Percentiles rank a stretch among this genome's conserved stretches.
phyloP scores from a whole-genome alignment of 2,329 filamentous ascomycete genomes.

The Penicillium palitans region DNA sequence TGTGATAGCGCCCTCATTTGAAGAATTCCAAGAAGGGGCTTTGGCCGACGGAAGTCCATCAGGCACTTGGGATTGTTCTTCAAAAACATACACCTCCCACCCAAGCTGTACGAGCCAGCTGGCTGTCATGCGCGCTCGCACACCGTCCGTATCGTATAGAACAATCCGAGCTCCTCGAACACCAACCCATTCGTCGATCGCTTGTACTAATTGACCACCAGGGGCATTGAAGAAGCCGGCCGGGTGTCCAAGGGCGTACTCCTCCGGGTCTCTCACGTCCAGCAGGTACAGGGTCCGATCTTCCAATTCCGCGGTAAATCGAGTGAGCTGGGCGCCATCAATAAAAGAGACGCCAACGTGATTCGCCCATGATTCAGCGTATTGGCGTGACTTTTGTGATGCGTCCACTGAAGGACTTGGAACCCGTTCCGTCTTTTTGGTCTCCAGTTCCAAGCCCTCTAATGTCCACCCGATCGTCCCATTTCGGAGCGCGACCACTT shows the following conservation, averaged over 20 bases:
- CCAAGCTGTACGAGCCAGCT: conserved; percentile 35
- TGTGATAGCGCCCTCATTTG: conserved; percentile 3
- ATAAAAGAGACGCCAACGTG: conserved; percentile 13
- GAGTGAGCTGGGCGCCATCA: neutral
- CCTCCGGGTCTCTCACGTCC: conserved; percentile 33
- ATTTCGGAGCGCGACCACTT: conserved; percentile 31
- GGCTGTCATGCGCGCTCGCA: conserved; percentile 33
- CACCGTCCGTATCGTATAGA: conserved; percentile 32
- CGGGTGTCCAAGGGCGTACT: conserved; percentile 28
- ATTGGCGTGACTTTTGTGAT: conserved; percentile 7
- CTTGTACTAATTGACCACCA: conserved; percentile 35
- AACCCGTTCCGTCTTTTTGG: conserved; percentile 20
- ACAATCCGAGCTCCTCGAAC: conserved; percentile 33
- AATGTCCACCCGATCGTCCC: conserved; percentile 37
- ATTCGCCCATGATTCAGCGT: conserved; percentile 14
- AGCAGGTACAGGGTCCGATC: conserved; percentile 29
- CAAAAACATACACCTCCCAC: conserved; percentile 33
- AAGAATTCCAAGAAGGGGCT: neutral
- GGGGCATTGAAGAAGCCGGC: conserved; percentile 32
- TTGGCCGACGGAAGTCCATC: conserved; percentile 1
- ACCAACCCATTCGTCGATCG: conserved; percentile 36
- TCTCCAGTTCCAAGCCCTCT: conserved; percentile 30
- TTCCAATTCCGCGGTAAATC: conserved; percentile 15
- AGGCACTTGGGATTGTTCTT: conserved; percentile 16
- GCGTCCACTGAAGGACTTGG: conserved; percentile 13